A percentile compares a stretch with the other conserved stretches of the same genome.
Conservation (phyloP, 1,139 yeast species). For the Zygoascus sp. region DNA sequence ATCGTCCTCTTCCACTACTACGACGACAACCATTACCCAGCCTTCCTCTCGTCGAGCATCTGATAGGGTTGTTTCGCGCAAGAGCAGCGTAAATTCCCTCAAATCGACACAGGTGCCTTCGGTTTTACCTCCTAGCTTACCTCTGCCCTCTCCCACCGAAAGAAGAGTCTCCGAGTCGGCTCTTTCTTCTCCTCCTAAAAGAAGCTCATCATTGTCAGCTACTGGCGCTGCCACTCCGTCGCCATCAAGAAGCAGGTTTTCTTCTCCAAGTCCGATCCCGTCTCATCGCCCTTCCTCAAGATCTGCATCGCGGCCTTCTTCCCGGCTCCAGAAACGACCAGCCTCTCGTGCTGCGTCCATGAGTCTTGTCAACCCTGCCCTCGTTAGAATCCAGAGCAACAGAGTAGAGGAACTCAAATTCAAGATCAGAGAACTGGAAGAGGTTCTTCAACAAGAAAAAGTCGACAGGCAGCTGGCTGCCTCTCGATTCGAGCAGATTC, state of each 20-base stretch:
- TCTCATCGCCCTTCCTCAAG: neutral
- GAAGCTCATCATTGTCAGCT: neutral
- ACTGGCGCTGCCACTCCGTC: neutral
- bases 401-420: slow-evolving; percentile 31
- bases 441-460: slow-evolving; percentile 28
- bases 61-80: neutral
- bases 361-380: slow-evolving; percentile 13
- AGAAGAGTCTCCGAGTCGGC: neutral
- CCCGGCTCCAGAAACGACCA: slow-evolving; percentile 3
- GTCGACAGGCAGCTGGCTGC: slow-evolving; percentile 27
- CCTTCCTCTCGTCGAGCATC: neutral
- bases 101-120: neutral
- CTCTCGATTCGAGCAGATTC: slow-evolving; percentile 25
- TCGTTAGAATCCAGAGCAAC: slow-evolving; percentile 14
- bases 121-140: slow-evolving; percentile 1
- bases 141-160: slow-evolving; percentile 3
- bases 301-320: neutral
- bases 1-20: neutral
- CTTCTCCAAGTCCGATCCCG: neutral
- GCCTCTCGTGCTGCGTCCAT: slow-evolving; percentile 7
- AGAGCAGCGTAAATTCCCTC: neutral
- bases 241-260: neutral
- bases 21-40: neutral
- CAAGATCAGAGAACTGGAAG: slow-evolving; percentile 32
- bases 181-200: neutral